These are phyloP conservation scores for Mycena polygramma DNA, from an alignment of 768 basidiomycete species.

Conservation along the genomic window DNA sequence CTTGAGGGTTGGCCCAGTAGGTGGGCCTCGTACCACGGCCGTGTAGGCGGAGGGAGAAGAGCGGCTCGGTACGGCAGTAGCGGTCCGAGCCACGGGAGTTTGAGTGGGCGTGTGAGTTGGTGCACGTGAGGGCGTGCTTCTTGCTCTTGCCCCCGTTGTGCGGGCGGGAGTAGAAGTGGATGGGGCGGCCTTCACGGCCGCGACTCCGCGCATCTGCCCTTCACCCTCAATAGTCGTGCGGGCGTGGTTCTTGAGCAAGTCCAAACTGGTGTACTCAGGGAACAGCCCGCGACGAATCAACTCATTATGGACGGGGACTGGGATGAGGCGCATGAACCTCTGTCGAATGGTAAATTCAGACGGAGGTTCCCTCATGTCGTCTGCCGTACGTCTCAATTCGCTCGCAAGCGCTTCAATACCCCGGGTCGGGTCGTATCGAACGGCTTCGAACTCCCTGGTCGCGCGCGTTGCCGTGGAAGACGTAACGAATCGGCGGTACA, in stretches of 20 bases:
- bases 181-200: neutral
- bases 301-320: neutral
- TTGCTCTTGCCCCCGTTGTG: neutral
- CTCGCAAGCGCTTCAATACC: too few relatives aligned
- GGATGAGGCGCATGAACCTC: constrained; percentile 15
- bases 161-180: too few relatives aligned
- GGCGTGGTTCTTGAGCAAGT: constrained; percentile 2
- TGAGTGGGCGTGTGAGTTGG: neutral
- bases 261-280: neutral
- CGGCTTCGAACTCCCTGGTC: neutral
- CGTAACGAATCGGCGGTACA: neutral
- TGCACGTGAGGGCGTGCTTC: neutral
- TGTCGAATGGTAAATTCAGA: neutral
- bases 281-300: neutral
- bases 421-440: too few relatives aligned
- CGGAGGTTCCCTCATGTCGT: constrained; percentile 6
- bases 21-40: neutral
- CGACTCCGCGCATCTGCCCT: neutral
- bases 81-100: too few relatives aligned
- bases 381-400: constrained; percentile 5
- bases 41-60: neutral
- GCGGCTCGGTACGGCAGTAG: neutral
- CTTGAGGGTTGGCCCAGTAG: neutral
- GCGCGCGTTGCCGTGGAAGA: neutral
- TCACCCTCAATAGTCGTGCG: neutral